A percentile compares a stretch with the other conserved stretches of the same genome.
Evolutionary conservation across 148 eudicot genomes (phyloP).

Genomic region (Fagopyrum tataricum): DNA sequence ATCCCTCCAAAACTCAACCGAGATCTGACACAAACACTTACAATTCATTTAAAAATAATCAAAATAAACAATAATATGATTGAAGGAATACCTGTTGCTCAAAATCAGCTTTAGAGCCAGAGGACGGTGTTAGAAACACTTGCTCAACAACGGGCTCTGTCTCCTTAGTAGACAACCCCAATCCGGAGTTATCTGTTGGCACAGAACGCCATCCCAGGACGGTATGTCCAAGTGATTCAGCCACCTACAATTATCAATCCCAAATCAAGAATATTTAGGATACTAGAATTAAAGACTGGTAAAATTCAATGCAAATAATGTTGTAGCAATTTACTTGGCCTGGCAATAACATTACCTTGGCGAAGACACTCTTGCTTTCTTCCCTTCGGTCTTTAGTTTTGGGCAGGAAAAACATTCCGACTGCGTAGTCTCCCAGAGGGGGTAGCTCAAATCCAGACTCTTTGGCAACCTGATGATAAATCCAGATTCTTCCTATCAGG

Average conservation of each 20-base stretch:
- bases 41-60: background rate
- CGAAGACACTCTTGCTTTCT: slow-evolving; percentile 82
- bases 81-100: slow-evolving; percentile 68
- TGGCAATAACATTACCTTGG: slow-evolving; percentile 37
- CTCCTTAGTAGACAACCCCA: slow-evolving; percentile 84
- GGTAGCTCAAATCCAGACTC: slow-evolving; percentile 83
- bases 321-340: no score
- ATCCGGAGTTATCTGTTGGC: slow-evolving; percentile 89
- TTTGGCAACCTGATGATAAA: slow-evolving; percentile 48
- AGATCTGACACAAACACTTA: no score
- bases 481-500: no score
- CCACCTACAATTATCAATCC: background rate
- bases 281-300: no score
- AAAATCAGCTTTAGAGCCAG: slow-evolving; percentile 71
- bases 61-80: background rate
- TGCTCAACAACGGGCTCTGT: slow-evolving; percentile 96
- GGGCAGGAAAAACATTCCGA: slow-evolving; percentile 98
- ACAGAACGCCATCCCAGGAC: slow-evolving; percentile 96
- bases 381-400: slow-evolving; percentile 68
- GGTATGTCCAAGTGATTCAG: slow-evolving; percentile 87
- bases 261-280: background rate
- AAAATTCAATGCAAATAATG: no score
- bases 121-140: slow-evolving; percentile 84
- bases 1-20: background rate
- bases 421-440: slow-evolving; percentile 71